Evolutionary conservation across 1,284 basidiomycete genomes (phyloP), one percentile per base, ranked within the genome.

Genomic region (Boletellus deceptivus): DNA sequence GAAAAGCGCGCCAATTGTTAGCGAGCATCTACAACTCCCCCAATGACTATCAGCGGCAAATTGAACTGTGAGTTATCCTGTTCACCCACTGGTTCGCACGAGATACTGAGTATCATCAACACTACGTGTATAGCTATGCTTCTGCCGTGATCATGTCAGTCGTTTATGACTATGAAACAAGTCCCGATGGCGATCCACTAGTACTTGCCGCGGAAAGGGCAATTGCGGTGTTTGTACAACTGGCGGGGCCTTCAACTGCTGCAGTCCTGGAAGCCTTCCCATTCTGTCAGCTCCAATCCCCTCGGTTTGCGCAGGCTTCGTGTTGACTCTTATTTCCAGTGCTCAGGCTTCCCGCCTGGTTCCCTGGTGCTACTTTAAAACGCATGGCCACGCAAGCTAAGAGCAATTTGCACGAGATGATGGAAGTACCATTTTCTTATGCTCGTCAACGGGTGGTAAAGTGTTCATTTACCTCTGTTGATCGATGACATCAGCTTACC

Each of bases 141-240:
- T 69, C 68, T 16, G 60, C 61, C 16, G 51, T 66, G 33, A 70
- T 66, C 49, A 70, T 66, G 64, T 69, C 64, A n/a, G 57, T 46
- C 24, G 65, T 70, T n/a, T 66, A 66, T 36, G 64, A 68, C 42
- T 70, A 66, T 48, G 67, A 70, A 47, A 67, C 67, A 7, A 35
- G 49, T 46, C 59, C 57, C 17, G 48, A 59, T 17, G 54, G 58
- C 29, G 64, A 66, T 52, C 64, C 64, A 0, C 59, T 66, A 16
- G 55, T 66, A 18, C 47, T 63, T 37, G 55, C 59, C 7, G 68
- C 67, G n/a, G 68, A 66, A 49, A 66, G 34, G 42, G 68, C 68
- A 29, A 66, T 66, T 6, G 46, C 55, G 14, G 59, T 42, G 10
- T 66, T 69, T 39, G 41, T 68, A 3, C 53, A 65, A 39, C 36